These are phyloP conservation scores for Blepharisma stoltei DNA, from an alignment of 73 alveolate genomes.

Conservation along the genomic window DNA sequence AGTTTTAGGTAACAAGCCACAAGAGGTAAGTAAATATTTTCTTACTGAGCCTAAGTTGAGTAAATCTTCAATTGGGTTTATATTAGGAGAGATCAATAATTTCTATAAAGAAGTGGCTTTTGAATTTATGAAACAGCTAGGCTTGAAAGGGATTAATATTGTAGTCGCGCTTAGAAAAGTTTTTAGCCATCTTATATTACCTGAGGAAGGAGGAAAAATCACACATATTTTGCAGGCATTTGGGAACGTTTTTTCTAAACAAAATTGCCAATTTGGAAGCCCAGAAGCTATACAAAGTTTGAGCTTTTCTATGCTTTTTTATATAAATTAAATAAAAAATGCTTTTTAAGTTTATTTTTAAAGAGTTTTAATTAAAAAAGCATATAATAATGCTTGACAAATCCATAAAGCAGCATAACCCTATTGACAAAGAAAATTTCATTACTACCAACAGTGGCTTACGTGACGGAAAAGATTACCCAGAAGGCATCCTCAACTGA, in stretches of 20 bases:
- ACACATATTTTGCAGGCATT: background rate
- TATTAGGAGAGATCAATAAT: background rate
- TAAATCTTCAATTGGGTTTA: slow-evolving; percentile 11
- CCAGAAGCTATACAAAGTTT: slow-evolving; percentile 23
- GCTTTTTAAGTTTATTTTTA: no score
- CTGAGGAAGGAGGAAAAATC: background rate
- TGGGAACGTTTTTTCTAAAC: background rate
- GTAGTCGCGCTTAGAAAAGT: slow-evolving; percentile 20
- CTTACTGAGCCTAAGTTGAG: background rate
- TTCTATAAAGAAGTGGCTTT: slow-evolving; percentile 12
- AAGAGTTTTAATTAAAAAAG: no score
- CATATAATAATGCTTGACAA: slow-evolving; percentile 19
- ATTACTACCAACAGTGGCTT: background rate
- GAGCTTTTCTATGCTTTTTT: slow-evolving; percentile 1
- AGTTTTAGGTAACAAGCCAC: background rate
- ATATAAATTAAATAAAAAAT: no score
- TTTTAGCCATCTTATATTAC: background rate
- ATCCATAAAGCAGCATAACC: background rate
- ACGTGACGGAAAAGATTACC: slow-evolving; percentile 14
- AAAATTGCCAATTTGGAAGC: slow-evolving; percentile 24
- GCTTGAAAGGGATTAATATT: background rate
- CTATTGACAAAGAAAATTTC: background rate
- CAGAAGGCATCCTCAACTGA: background rate
- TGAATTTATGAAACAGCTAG: slow-evolving; percentile 4
- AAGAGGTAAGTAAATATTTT: background rate